phyloP scores from a whole-genome alignment of 768 basidiomycete genomes.

The Macrolepiota albuminosa region DNA sequence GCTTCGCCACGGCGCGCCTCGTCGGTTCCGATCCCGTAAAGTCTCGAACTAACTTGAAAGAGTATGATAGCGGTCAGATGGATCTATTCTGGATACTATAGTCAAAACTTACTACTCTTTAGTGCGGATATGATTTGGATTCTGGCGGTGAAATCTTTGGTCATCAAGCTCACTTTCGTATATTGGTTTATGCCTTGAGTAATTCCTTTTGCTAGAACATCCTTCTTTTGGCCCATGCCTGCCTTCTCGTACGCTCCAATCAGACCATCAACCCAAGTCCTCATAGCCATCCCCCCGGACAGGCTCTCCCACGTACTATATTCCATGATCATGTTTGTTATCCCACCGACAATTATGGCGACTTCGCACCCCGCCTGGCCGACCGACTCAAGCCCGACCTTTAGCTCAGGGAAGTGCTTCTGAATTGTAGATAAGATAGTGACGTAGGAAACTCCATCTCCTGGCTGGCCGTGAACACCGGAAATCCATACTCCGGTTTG shows the following conservation, averaged over 20 bases:
- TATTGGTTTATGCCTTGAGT: slow-evolving; percentile 47
- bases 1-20: slow-evolving; percentile 48
- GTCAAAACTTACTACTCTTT: slow-evolving; percentile 38
- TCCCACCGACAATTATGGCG: slow-evolving; percentile 44
- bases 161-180: slow-evolving; percentile 45
- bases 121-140: slow-evolving; percentile 50
- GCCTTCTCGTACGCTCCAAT: slow-evolving; percentile 35
- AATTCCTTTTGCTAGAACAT: slow-evolving; percentile 42
- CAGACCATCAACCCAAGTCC: slow-evolving; percentile 49
- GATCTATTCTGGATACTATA: neutral
- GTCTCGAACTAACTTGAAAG: slow-evolving; percentile 40
- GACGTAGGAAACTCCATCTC: slow-evolving; percentile 49
- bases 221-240: slow-evolving; percentile 29
- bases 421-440: slow-evolving; percentile 39
- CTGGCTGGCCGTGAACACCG: slow-evolving; percentile 40
- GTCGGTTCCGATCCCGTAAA: slow-evolving; percentile 43
- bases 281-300: slow-evolving; percentile 52
- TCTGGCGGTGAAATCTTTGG: slow-evolving; percentile 47
- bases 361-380: slow-evolving; percentile 45
- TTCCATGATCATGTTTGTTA: slow-evolving; percentile 51
- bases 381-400: slow-evolving; percentile 41
- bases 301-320: slow-evolving; percentile 54
- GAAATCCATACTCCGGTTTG: slow-evolving; percentile 41
- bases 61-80: slow-evolving; percentile 9
- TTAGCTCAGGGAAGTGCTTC: slow-evolving; percentile 44